Percentiles rank a stretch among this genome's conserved stretches.
Conservation (phyloP, 2,329 filamentous ascomycete genomes). For the Fusarium palustre region DNA sequence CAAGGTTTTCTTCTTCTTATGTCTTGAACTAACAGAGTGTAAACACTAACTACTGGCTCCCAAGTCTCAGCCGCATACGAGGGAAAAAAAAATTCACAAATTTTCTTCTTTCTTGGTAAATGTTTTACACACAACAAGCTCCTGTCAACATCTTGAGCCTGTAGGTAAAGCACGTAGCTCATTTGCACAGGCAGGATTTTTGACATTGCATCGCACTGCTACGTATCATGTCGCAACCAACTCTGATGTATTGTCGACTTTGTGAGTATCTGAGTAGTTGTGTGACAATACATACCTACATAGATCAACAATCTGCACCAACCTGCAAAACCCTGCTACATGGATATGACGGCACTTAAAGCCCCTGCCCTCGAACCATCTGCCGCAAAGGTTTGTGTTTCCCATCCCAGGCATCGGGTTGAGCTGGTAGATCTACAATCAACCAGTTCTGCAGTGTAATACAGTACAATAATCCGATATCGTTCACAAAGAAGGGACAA, state of each 20-base stretch:
- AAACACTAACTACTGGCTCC: not conserved
- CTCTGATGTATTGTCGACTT: conserved; percentile 23
- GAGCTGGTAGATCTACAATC: conserved; percentile 28
- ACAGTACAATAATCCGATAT: conserved; percentile 20
- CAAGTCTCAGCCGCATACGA: not conserved
- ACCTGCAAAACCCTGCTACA: conserved; percentile 27
- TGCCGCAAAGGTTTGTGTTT: conserved; percentile 34
- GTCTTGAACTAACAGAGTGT: not conserved
- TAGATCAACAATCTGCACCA: conserved; percentile 39
- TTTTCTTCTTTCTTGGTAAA: not conserved
- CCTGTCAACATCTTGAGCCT: not conserved
- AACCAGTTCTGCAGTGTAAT: conserved; percentile 15
- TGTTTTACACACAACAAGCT: not conserved
- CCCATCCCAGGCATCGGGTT: conserved; percentile 24
- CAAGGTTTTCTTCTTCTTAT: not conserved
- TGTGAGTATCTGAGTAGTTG: conserved; percentile 12
- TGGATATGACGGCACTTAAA: conserved; percentile 18
- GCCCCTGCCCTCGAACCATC: conserved; percentile 27
- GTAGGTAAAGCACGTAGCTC: not conserved
- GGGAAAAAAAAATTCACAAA: not conserved
- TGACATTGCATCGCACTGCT: not conserved
- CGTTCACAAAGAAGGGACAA: conserved; percentile 17
- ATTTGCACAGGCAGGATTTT: not conserved
- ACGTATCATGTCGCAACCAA: conserved; percentile 12
- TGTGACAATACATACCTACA: conserved; percentile 27